A percentile compares a stretch with the other conserved stretches of the same genome.
phyloP scores from a whole-genome alignment of 2,329 filamentous ascomycete genomes.

The Acephala macrosclerotiorum region DNA sequence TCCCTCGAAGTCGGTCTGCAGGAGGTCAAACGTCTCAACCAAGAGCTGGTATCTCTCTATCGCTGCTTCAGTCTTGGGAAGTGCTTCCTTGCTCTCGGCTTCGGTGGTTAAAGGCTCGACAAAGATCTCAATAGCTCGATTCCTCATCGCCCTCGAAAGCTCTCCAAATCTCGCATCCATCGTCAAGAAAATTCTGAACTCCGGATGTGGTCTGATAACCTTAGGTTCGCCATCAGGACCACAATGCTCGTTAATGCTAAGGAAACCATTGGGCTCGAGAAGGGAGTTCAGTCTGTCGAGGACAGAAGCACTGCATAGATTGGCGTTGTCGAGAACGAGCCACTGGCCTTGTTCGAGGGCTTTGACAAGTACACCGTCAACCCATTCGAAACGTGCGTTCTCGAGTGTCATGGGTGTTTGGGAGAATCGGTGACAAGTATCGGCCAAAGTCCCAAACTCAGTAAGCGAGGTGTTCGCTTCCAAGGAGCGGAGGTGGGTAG shows the following conservation, averaged over 20 bases:
- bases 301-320: conserved; percentile 93
- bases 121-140: conserved; percentile 90
- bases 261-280: conserved; percentile 85
- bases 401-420: conserved; percentile 64
- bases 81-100: no score
- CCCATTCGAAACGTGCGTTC: conserved; percentile 91
- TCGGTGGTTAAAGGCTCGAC: conserved; percentile 56
- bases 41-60: conserved; percentile 41
- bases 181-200: conserved; percentile 93
- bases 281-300: conserved; percentile 94
- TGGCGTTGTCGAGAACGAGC: conserved; percentile 96
- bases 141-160: conserved; percentile 94
- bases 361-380: conserved; percentile 90
- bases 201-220: conserved; percentile 80
- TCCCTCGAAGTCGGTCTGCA: not conserved
- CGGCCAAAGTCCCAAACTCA: conserved; percentile 37
- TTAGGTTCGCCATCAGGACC: conserved; percentile 81
- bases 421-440: conserved; percentile 50
- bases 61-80: conserved; percentile 35
- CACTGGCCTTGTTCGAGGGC: conserved; percentile 87
- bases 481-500: conserved; percentile 43
- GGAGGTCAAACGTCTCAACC: conserved; percentile 27
- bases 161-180: conserved; percentile 93
- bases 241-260: conserved; percentile 94
- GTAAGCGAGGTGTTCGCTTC: conserved; percentile 50